These are phyloP conservation scores for Fusarium drepaniforme DNA, from an alignment of 2,329 filamentous ascomycete genomes.

Conservation along the genomic window DNA sequence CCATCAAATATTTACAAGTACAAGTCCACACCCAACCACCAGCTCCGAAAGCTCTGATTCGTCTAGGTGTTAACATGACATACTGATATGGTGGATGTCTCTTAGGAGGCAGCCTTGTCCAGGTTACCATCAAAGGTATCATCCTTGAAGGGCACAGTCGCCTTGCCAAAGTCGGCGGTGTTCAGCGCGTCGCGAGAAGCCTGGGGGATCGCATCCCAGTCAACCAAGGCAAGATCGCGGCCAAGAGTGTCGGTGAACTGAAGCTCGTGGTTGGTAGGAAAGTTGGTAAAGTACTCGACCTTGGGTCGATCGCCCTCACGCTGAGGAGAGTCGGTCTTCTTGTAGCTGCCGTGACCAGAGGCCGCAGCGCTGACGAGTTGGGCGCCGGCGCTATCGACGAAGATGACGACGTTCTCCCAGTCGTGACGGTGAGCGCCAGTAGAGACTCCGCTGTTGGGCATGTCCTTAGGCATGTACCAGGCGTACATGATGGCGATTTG, in stretches of 20 bases:
- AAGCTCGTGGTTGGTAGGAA: constrained; percentile 51
- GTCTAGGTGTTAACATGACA: neutral
- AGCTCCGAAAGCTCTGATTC: neutral
- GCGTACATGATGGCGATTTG: constrained; percentile 56
- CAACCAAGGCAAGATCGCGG: constrained; percentile 54
- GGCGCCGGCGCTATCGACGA: constrained; percentile 45
- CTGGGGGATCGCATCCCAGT: constrained; percentile 56
- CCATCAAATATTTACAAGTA: neutral
- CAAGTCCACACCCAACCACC: neutral
- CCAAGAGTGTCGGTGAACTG: constrained; percentile 51
- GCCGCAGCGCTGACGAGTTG: constrained; percentile 51
- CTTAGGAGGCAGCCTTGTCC: constrained; percentile 21
- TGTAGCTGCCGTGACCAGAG: constrained; percentile 53
- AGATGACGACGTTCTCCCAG: constrained; percentile 54
- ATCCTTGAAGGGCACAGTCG: constrained; percentile 56
- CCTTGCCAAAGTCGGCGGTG: constrained; percentile 54
- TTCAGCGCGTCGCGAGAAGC: constrained; percentile 51
- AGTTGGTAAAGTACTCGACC: constrained; percentile 49
- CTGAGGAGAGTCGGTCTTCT: constrained; percentile 38
- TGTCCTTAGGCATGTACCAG: constrained; percentile 62
- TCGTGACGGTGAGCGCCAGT: constrained; percentile 54
- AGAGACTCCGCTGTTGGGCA: constrained; percentile 47
- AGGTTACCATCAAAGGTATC: constrained; percentile 40
- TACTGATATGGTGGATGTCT: neutral
- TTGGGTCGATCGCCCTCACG: constrained; percentile 39